phyloP scores from a whole-genome alignment of 805 yeast genomes.

The Metschnikowia cerradonensis region DNA sequence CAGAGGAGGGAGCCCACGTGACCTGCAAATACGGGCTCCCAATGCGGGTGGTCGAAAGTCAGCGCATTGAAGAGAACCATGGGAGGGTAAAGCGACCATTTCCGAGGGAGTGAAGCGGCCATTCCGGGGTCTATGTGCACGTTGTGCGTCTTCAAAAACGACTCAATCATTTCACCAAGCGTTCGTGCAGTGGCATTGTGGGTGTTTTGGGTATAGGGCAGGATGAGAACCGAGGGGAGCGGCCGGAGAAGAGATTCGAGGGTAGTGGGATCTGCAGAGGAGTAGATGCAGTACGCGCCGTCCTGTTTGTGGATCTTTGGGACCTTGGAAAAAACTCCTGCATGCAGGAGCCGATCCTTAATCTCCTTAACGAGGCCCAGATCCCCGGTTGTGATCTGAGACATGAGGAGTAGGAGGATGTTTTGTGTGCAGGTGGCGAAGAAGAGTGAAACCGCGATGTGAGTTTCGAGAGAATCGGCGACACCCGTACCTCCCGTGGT shows the following conservation, averaged over 20 bases:
- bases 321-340: constrained; percentile 6
- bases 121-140: background rate
- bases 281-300: constrained; percentile 3
- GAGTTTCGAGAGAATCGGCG: background rate
- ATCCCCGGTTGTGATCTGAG: constrained; percentile 7
- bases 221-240: background rate
- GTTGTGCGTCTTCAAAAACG: background rate
- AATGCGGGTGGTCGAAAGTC: constrained; percentile 39
- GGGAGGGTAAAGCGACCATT: constrained; percentile 66
- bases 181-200: too few species aligned
- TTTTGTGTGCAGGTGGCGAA: background rate
- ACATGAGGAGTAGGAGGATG: constrained; percentile 1
- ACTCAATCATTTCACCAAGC: background rate
- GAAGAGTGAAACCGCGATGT: too few species aligned
- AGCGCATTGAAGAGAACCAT: constrained; percentile 53
- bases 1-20: constrained; percentile 14
- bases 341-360: constrained; percentile 7
- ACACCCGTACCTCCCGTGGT: background rate
- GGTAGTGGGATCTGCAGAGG: background rate
- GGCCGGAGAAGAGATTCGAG: background rate
- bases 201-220: background rate
- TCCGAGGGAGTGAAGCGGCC: constrained; percentile 37
- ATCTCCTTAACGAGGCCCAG: constrained; percentile 10
- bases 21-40: constrained; percentile 22
- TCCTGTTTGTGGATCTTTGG: constrained; percentile 8